These are phyloP conservation scores for Arthrobotrys conoides DNA, from an alignment of 2,329 filamentous ascomycete genomes.

Conservation along the genomic window DNA sequence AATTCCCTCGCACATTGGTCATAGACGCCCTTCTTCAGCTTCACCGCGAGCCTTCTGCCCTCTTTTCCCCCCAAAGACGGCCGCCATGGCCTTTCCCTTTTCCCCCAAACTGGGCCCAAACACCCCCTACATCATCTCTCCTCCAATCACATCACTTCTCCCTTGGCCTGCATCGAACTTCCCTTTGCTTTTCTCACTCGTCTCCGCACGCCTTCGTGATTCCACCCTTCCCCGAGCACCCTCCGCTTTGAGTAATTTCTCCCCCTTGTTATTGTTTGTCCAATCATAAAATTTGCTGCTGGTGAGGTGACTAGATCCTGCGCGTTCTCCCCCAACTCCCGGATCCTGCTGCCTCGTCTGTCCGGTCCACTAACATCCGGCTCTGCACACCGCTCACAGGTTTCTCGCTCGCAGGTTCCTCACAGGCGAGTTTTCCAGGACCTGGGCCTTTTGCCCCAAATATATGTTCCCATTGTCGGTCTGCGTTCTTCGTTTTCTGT, in stretches of 20 bases:
- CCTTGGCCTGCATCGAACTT: conserved; percentile 32
- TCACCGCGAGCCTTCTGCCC: conserved; percentile 2
- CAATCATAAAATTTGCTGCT: conserved; percentile 49
- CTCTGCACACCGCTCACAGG: background rate
- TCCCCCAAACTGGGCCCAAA: conserved; percentile 32
- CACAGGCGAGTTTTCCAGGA: conserved; percentile 21
- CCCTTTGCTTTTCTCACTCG: conserved; percentile 29
- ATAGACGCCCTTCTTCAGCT: conserved; percentile 39
- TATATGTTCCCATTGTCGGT: background rate
- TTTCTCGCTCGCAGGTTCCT: conserved; percentile 2
- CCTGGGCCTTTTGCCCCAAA: conserved; percentile 8
- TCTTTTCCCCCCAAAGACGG: conserved; percentile 13
- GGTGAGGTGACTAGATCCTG: conserved; percentile 40
- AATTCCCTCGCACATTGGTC: conserved; percentile 18
- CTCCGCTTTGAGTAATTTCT: conserved; percentile 43
- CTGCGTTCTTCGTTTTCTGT: background rate
- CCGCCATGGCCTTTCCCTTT: conserved; percentile 3
- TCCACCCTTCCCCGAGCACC: conserved; percentile 9
- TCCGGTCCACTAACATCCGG: conserved; percentile 12
- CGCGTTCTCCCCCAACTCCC: conserved; percentile 34
- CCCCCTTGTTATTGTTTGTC: conserved; percentile 14
- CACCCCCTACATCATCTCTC: conserved; percentile 42
- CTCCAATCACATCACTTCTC: conserved; percentile 42
- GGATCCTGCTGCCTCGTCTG: conserved; percentile 43
- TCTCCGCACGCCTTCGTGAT: conserved; percentile 33